Evolutionary conservation across 768 basidiomycete genomes (phyloP).

Genomic region (Mycena haematopus): DNA sequence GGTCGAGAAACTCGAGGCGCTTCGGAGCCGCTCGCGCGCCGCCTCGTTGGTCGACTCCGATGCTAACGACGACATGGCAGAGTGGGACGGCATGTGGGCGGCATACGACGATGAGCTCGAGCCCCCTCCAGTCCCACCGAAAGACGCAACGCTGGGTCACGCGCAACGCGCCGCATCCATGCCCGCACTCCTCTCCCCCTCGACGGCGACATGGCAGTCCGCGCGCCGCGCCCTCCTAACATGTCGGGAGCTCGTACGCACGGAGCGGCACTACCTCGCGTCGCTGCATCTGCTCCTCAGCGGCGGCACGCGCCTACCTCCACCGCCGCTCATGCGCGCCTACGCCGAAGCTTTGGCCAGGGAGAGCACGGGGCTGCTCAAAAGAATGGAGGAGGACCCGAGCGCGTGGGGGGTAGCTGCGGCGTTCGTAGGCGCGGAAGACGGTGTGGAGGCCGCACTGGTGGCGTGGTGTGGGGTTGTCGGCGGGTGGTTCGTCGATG

Average conservation of each 20-base stretch:
- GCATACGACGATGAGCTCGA: slow-evolving; percentile 25
- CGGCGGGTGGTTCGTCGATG: slow-evolving; percentile 25
- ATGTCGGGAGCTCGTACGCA: slow-evolving; percentile 41
- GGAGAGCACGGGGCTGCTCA: slow-evolving; percentile 58
- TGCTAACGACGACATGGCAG: neutral
- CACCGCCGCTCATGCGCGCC: slow-evolving; percentile 56
- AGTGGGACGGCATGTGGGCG: slow-evolving; percentile 29
- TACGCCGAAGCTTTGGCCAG: slow-evolving; percentile 58
- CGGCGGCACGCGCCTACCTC: slow-evolving; percentile 49
- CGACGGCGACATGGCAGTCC: slow-evolving; percentile 31
- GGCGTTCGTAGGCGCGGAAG: slow-evolving; percentile 61
- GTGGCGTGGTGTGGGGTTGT: slow-evolving; percentile 66
- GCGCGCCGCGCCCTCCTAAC: slow-evolving; percentile 37
- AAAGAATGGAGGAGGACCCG: slow-evolving; percentile 60
- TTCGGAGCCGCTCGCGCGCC: slow-evolving; percentile 25
- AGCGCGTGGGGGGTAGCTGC: slow-evolving; percentile 69
- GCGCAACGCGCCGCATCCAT: slow-evolving; percentile 13
- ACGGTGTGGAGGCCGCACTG: slow-evolving; percentile 60
- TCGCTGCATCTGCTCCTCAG: slow-evolving; percentile 42
- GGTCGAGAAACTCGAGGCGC: slow-evolving; percentile 41
- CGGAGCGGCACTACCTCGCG: slow-evolving; percentile 49
- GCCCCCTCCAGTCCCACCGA: slow-evolving; percentile 19
- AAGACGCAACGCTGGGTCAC: neutral
- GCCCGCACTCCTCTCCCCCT: slow-evolving; percentile 13
- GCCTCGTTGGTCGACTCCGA: neutral